Conservation (phyloP, 2,329 filamentous ascomycete genomes). For the Sporothrix mexicana region DNA sequence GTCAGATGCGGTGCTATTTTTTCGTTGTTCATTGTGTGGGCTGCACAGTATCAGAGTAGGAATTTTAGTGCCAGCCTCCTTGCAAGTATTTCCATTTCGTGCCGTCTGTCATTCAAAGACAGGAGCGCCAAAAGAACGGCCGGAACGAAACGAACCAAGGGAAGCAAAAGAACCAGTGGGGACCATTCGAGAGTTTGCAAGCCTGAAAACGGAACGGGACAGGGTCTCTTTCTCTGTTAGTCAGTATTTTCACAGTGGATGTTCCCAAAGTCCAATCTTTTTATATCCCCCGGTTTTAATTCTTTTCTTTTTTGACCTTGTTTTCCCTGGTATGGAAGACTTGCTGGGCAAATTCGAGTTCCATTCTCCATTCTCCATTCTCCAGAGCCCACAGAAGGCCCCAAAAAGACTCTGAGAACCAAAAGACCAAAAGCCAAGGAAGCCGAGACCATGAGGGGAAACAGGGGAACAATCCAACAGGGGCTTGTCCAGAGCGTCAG, state of each 20-base stretch:
- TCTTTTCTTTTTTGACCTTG: background rate
- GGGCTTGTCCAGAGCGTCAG: background rate
- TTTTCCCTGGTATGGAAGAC: background rate
- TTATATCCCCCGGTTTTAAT: constrained; percentile 12
- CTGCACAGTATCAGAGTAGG: too few species aligned
- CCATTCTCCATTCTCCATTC: background rate
- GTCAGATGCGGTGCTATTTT: constrained; percentile 29
- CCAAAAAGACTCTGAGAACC: background rate
- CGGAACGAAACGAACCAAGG: background rate
- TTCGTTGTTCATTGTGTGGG: background rate
- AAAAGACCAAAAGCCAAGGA: background rate
- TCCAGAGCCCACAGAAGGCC: background rate
- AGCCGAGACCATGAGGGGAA: too few species aligned
- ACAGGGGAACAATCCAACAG: background rate
- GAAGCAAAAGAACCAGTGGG: background rate
- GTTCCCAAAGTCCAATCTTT: background rate
- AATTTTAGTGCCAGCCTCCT: too few species aligned
- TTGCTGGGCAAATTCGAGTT: background rate
- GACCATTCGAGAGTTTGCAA: background rate
- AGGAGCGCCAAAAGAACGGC: background rate
- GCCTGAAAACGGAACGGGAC: constrained; percentile 6
- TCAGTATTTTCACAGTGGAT: background rate
- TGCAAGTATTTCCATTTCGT: constrained; percentile 1
- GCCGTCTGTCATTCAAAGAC: constrained; percentile 7
- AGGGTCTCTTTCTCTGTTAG: background rate